Evolutionary conservation across 148 eudicot species (phyloP), one percentile per base, ranked within the genome.

Genomic region (Rhododendron vialii): DNA sequence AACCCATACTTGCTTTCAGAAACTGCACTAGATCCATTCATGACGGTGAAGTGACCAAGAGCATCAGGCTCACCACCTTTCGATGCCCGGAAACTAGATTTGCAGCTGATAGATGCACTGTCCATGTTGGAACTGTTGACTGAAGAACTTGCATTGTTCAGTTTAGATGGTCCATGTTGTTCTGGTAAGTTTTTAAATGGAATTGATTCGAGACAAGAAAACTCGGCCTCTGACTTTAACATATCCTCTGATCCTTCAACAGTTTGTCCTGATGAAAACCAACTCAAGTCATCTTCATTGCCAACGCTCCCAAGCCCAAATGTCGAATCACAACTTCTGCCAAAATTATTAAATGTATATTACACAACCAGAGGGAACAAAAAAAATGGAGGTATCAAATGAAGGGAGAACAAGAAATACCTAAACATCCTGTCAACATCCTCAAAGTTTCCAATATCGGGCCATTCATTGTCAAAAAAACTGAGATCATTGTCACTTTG

Each of bases 371-470:
- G 79, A 55, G 75, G 47, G 20, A 77, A 41, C 77, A 80, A 51
- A 51, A 45, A 50, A 33, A 33, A 33, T 14, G 7, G 48, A 63
- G 48, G 43, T 24, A 47, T 71, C 69, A 88, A 59, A 76, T 30
- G 48, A 63, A 79, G 24, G 71, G 57, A 41, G 36, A 51, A 28
- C 67, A 48, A 55, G 61, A 55, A 89, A 78, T 94, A 97, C 99
- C 99, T 95, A 84, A 97, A 93, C 94, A 97, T 93, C 91, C 89
- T 88, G 91, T 97, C 98, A 76, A 97, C 95, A 88, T 97, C 99
- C 86, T 97, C 98, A 87, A 97, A 93, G 85, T 92, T 95, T 81
- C 90, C 96, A 53, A 97, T 91, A 24, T 94, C 95, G 71, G 93
- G 90, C 99, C 99, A 97, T 55, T 82, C 89, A 81, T 88, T 91